Percentiles rank a stretch among this genome's conserved stretches.
These are phyloP conservation scores for Nicotiana obtusifolia DNA, from an alignment of 257 asterid genomes.

Conservation along the genomic window DNA sequence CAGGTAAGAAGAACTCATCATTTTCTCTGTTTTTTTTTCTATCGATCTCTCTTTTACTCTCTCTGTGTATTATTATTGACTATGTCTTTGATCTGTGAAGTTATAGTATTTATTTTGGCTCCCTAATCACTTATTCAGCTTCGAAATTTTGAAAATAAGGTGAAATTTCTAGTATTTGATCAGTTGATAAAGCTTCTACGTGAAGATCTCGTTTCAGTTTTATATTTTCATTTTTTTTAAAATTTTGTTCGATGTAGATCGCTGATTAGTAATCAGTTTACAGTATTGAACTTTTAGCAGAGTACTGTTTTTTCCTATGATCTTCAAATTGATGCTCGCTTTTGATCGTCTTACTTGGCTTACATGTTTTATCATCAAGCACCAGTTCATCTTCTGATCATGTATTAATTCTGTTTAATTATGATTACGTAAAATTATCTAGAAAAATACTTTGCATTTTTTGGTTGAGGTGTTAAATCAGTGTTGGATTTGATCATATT, in stretches of 20 bases:
- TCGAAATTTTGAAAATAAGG: neutral
- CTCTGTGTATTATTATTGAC: neutral
- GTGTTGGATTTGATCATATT: neutral
- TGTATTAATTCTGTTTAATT: neutral
- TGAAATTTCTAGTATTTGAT: neutral
- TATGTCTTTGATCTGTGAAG: neutral
- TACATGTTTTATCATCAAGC: neutral
- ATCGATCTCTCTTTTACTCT: neutral
- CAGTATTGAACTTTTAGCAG: neutral
- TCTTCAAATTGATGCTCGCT: neutral
- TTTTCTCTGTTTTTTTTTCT: neutral
- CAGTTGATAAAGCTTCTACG: neutral
- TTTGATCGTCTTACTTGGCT: neutral
- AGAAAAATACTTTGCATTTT: neutral
- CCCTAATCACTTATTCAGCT: neutral
- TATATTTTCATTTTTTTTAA: neutral
- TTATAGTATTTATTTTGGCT: neutral
- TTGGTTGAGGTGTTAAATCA: neutral
- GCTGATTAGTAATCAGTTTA: neutral
- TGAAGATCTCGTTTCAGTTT: neutral
- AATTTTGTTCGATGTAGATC: neutral
- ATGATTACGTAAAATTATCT: neutral
- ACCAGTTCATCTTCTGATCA: neutral
- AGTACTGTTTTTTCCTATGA: neutral
- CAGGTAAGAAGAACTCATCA: slow-evolving; percentile 6